A percentile compares a stretch with the other conserved stretches of the same genome.
These are phyloP conservation scores for Ophiocordyceps polyrhachis-furcata DNA, from an alignment of 2,329 filamentous ascomycete species.

Conservation along the genomic window DNA sequence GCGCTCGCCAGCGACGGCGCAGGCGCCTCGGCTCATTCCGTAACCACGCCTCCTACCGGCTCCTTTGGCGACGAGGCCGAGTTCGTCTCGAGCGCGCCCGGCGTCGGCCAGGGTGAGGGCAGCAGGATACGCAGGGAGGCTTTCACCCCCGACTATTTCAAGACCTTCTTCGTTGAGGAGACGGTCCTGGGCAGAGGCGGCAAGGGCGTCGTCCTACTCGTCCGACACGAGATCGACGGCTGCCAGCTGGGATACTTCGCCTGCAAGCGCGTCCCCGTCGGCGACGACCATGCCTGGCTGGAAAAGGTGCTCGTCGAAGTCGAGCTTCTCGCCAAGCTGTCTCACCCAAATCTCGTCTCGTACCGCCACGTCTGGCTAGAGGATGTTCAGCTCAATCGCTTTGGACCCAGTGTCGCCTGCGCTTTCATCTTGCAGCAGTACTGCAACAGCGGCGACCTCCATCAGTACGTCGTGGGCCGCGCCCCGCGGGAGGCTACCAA, in stretches of 20 bases:
- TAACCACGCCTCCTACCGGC: conserved; percentile 3
- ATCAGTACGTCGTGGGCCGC: conserved; percentile 66
- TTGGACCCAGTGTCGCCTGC: conserved; percentile 81
- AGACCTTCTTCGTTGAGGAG: conserved; percentile 83
- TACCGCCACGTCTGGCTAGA: conserved; percentile 97
- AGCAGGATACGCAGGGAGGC: conserved; percentile 70
- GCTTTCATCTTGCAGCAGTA: conserved; percentile 97
- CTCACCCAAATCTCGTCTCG: conserved; percentile 86
- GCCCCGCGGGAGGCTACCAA: conserved; percentile 46
- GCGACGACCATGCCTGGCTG: conserved; percentile 86
- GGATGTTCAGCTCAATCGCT: conserved; percentile 64
- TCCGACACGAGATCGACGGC: conserved; percentile 78
- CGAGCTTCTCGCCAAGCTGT: conserved; percentile 75
- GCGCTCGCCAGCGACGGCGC: conserved; percentile 11
- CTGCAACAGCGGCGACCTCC: conserved; percentile 82
- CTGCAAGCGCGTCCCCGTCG: conserved; percentile 91
- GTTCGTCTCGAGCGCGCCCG: conserved; percentile 34
- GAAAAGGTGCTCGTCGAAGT: conserved; percentile 90
- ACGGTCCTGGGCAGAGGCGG: conserved; percentile 72
- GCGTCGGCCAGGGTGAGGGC: conserved; percentile 25
- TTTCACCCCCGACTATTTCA: conserved; percentile 85
- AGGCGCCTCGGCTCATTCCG: neutral
- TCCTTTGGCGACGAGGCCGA: conserved; percentile 18
- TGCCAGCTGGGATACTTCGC: conserved; percentile 81
- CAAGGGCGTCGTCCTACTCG: conserved; percentile 87